Evolutionary conservation across 1,284 basidiomycete species (phyloP).

Genomic region (Anthracocystis panici-leucophaei): DNA sequence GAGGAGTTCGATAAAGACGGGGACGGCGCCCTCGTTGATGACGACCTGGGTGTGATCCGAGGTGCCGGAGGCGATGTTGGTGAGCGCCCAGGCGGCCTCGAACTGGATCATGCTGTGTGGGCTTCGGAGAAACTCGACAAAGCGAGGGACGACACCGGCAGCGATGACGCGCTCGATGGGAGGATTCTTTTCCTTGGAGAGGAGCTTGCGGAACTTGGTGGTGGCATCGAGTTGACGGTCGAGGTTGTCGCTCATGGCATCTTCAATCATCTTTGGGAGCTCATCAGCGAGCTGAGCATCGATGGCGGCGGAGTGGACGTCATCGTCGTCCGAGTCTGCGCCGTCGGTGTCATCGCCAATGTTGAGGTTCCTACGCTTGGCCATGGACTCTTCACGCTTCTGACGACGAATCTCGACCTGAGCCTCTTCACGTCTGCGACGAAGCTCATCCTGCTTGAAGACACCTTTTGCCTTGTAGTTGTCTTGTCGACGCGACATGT

Average conservation of each 20-base stretch:
- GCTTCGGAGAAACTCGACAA: constrained; percentile 91
- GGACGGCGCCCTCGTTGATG: constrained; percentile 92
- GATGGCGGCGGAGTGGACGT: constrained; percentile 51
- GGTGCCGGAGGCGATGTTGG: constrained; percentile 99
- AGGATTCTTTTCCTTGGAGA: constrained; percentile 99
- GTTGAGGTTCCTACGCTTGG: constrained; percentile 68
- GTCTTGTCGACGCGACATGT: constrained; percentile 66
- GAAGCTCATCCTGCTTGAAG: constrained; percentile 69
- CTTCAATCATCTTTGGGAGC: constrained; percentile 82
- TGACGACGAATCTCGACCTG: constrained; percentile 69
- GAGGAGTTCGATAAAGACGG: constrained; percentile 83
- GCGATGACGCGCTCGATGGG: constrained; percentile 99
- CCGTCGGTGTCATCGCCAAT: constrained; percentile 60
- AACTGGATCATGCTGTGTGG: constrained; percentile 98
- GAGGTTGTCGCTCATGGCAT: constrained; percentile 90
- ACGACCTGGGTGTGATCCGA: constrained; percentile 99
- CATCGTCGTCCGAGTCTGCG: constrained; percentile 67
- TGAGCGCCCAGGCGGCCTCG: constrained; percentile 99
- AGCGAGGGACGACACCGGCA: constrained; percentile 95
- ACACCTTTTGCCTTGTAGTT: constrained; percentile 68
- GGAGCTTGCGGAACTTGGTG: constrained; percentile 89
- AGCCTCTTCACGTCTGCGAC: constrained; percentile 67
- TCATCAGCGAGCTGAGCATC: constrained; percentile 81
- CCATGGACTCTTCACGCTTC: constrained; percentile 69
- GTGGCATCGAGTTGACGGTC: constrained; percentile 95